phyloP scores from a whole-genome alignment of 192 early-diverging fungal genomes.

The Coemansia sp. region DNA sequence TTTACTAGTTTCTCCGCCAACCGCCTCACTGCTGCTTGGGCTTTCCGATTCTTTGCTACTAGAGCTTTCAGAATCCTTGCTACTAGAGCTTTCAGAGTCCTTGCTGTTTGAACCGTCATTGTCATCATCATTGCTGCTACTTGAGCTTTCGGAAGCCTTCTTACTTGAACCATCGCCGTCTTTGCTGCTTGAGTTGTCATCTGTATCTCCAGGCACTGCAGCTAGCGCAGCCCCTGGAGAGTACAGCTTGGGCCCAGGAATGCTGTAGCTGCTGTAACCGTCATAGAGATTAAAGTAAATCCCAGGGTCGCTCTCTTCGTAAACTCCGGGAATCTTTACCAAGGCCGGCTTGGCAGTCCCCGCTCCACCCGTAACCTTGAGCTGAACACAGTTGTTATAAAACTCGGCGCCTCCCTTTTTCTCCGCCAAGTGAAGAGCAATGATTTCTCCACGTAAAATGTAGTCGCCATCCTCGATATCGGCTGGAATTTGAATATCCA shows the following conservation, averaged over 20 bases:
- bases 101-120: too few relatives aligned
- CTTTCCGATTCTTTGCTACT: too few relatives aligned
- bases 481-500: conserved; percentile 21
- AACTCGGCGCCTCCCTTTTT: conserved; percentile 14
- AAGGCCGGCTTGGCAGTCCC: conserved; percentile 9
- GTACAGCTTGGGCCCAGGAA: conserved; percentile 14
- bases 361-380: conserved; percentile 5
- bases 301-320: conserved; percentile 9
- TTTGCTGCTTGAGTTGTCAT: too few relatives aligned
- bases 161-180: too few relatives aligned
- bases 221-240: too few relatives aligned
- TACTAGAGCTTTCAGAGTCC: too few relatives aligned
- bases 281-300: conserved; percentile 11
- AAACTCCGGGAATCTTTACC: conserved; percentile 19
- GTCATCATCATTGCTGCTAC: too few relatives aligned
- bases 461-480: conserved; percentile 24
- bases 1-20: too few relatives aligned
- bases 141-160: too few relatives aligned
- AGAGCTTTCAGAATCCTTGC: too few relatives aligned
- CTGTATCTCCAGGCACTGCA: too few relatives aligned
- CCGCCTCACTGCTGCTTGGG: too few relatives aligned
- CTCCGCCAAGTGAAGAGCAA: conserved; percentile 16
- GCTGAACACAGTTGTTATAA: conserved; percentile 20
- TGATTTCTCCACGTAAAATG: conserved; percentile 21
- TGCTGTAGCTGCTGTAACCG: conserved; percentile 6